Conservation (phyloP, 495 filamentous ascomycete species). For the Xylaria cubensis region DNA sequence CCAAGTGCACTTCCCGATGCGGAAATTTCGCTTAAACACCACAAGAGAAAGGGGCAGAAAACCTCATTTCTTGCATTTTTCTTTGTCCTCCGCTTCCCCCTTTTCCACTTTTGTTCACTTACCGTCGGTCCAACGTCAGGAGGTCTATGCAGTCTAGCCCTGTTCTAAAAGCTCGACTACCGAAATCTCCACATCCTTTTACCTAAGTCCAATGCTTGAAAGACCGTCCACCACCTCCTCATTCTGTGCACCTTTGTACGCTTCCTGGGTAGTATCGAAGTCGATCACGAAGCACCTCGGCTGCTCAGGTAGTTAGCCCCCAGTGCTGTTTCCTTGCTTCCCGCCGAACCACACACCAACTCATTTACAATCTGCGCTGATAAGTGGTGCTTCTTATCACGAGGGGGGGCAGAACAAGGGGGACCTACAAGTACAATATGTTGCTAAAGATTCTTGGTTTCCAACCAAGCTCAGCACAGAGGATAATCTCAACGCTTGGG, state of each 20-base stretch:
- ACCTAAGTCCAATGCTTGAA: slow-evolving; percentile 6
- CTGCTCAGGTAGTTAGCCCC: neutral
- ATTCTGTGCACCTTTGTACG: neutral
- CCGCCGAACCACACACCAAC: neutral
- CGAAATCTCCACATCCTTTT: slow-evolving; percentile 11
- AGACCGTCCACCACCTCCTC: neutral
- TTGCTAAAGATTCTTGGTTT: neutral
- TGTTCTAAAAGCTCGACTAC: slow-evolving; percentile 23
- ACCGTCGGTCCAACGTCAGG: slow-evolving; percentile 5
- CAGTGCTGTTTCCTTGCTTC: slow-evolving; percentile 4
- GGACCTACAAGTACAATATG: neutral
- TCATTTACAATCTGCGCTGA: neutral
- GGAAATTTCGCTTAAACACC: slow-evolving; percentile 24
- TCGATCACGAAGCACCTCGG: neutral
- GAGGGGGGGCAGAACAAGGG: neutral
- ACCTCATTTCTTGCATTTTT: slow-evolving; percentile 25
- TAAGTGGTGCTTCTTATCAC: neutral
- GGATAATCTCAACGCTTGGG: neutral
- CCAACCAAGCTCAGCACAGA: neutral
- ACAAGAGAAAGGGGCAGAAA: slow-evolving; percentile 15
- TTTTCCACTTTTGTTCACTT: slow-evolving; percentile 24
- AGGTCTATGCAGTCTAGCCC: slow-evolving; percentile 28
- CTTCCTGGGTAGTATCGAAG: neutral
- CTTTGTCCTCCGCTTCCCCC: slow-evolving; percentile 20
- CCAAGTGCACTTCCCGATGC: slow-evolving; percentile 19